Conservation (phyloP, 768 basidiomycete species). For the Suillus brevipes region DNA sequence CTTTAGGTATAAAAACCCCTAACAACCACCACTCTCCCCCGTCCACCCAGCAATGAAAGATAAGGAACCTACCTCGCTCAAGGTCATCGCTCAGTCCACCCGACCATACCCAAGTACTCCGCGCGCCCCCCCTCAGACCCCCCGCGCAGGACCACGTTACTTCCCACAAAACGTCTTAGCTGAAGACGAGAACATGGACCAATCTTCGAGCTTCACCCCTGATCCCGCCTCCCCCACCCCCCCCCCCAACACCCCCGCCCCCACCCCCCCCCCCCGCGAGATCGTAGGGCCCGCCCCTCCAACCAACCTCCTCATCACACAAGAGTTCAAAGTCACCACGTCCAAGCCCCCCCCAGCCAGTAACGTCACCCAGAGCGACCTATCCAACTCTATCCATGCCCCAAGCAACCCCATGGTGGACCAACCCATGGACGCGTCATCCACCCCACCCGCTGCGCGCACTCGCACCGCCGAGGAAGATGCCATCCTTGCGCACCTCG, state of each 20-base stretch:
- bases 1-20: too few relatives aligned
- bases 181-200: not conserved
- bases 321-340: not conserved
- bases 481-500: too few relatives aligned
- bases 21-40: too few relatives aligned
- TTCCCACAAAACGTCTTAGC: not conserved
- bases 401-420: too few relatives aligned
- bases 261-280: not conserved
- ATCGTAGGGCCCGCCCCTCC: not conserved
- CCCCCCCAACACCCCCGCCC: not conserved
- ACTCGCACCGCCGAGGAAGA: too few relatives aligned
- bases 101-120: not conserved
- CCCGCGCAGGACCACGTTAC: not conserved
- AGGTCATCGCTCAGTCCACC: too few relatives aligned
- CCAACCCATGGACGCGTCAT: too few relatives aligned
- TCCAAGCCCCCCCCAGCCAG: accelerated
- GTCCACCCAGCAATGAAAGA: too few relatives aligned
- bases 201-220: not conserved
- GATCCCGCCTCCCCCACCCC: not conserved
- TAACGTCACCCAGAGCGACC: not conserved
- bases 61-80: too few relatives aligned
- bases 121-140: too few relatives aligned
- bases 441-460: too few relatives aligned
- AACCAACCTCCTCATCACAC: not conserved
- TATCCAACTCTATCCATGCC: too few relatives aligned